A percentile compares a stretch with the other conserved stretches of the same genome.
Conservation (phyloP, 305 asterid species). For the Plantago coronopus region DNA sequence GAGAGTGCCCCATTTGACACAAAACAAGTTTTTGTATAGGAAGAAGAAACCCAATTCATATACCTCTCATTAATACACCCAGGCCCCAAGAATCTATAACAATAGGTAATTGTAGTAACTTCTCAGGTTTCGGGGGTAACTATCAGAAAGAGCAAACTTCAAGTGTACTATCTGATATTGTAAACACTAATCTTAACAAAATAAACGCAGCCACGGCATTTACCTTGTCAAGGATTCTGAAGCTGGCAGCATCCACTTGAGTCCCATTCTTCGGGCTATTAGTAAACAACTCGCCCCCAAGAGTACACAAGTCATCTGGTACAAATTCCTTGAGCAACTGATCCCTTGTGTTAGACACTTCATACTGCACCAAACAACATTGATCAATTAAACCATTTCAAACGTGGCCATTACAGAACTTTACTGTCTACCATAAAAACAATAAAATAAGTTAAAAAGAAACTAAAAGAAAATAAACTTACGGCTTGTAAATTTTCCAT, state of each 20-base stretch:
- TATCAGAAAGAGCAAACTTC: background rate
- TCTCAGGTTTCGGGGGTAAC: background rate
- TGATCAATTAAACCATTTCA: background rate
- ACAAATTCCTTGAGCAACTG: constrained; percentile 65
- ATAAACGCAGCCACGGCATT: background rate
- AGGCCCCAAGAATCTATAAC: too few relatives aligned
- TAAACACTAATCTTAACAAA: background rate
- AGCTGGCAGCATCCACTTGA: constrained; percentile 32
- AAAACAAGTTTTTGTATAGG: too few relatives aligned
- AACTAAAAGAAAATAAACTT: constrained; percentile 20
- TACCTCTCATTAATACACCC: too few relatives aligned
- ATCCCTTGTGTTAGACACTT: constrained; percentile 43
- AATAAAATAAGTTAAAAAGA: background rate
- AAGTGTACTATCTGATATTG: background rate
- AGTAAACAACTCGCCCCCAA: constrained; percentile 48
- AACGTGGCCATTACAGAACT: background rate
- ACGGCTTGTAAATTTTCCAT: constrained; percentile 54
- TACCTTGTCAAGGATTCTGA: constrained; percentile 42
- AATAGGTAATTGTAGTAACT: too few relatives aligned
- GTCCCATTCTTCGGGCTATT: constrained; percentile 38
- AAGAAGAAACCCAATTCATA: too few relatives aligned
- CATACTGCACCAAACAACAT: constrained; percentile 43
- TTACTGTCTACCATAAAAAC: background rate
- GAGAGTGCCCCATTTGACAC: too few relatives aligned
- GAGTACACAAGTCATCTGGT: constrained; percentile 61